Conservation (phyloP, 306 rosid species). For the Notholithocarpus densiflorus region DNA sequence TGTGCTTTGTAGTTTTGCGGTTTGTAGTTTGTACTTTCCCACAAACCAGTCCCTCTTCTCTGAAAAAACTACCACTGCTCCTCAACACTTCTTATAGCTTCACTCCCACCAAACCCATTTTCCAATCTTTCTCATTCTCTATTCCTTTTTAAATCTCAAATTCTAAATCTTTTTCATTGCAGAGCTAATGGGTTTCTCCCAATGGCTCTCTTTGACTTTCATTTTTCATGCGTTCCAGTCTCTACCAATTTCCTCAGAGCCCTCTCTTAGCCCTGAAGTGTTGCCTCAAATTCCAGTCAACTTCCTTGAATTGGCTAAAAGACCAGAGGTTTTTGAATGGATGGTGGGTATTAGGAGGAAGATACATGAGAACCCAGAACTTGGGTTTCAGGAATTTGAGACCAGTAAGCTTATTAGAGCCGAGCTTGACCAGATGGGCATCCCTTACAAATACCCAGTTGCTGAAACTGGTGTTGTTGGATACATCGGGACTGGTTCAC, state of each 20-base stretch:
- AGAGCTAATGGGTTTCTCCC: constrained; percentile 18
- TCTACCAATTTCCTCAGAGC: constrained; percentile 29
- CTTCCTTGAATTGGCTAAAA: constrained; percentile 47
- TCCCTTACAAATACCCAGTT: constrained; percentile 58
- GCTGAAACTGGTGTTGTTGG: constrained; percentile 76
- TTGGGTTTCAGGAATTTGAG: constrained; percentile 73
- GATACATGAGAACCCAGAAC: constrained; percentile 81
- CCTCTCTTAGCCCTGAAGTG: constrained; percentile 27
- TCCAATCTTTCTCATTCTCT: not conserved
- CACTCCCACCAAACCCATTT: not conserved
- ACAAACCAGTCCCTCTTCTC: not conserved
- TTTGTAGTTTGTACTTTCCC: not conserved
- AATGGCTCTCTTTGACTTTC: constrained; percentile 9
- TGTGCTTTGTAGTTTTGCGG: not conserved
- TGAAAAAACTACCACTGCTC: not conserved
- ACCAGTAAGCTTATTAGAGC: constrained; percentile 72
- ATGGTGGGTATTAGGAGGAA: constrained; percentile 64
- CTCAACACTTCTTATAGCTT: not conserved
- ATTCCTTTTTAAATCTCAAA: too few species aligned
- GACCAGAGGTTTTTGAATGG: constrained; percentile 51
- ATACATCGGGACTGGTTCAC: constrained; percentile 55
- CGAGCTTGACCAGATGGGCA: constrained; percentile 53
- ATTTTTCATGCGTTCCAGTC: constrained; percentile 4
- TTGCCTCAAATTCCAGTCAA: constrained; percentile 29
- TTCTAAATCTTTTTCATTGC: too few species aligned